Conservation (phyloP, 2,329 filamentous ascomycete species). For the Sporothrix brasiliensis region DNA sequence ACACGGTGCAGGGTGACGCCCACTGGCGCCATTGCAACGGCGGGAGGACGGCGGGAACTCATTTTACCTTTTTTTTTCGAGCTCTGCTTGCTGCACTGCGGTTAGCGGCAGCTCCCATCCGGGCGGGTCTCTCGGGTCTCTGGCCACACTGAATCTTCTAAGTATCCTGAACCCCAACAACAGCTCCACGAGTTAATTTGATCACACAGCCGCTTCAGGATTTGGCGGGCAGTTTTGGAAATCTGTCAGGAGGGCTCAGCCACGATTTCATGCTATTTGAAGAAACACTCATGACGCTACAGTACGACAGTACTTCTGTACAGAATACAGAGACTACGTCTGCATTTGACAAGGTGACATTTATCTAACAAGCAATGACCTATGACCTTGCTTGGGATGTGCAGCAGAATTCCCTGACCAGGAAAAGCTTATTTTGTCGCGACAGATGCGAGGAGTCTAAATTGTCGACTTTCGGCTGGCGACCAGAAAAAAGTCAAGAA, state of each 20-base stretch:
- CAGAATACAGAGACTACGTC: background rate
- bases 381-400: background rate
- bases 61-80: constrained; percentile 7
- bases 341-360: background rate
- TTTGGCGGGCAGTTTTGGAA: background rate
- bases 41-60: constrained; percentile 23
- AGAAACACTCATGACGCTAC: constrained; percentile 25
- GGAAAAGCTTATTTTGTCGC: constrained; percentile 10
- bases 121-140: constrained; percentile 4
- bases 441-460: background rate
- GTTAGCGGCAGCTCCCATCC: constrained; percentile 18
- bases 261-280: constrained; percentile 35
- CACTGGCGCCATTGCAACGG: constrained; percentile 14
- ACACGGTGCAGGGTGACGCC: background rate
- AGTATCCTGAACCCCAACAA: background rate
- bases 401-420: background rate
- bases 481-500: background rate
- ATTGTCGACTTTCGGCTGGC: background rate
- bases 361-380: background rate
- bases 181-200: background rate
- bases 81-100: constrained; percentile 19
- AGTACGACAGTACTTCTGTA: constrained; percentile 2
- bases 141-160: background rate
- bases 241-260: constrained; percentile 27
- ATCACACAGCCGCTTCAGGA: constrained; percentile 5